These are phyloP conservation scores for Leccinum pellstonianum DNA, from an alignment of 768 basidiomycete genomes.

Conservation along the genomic window DNA sequence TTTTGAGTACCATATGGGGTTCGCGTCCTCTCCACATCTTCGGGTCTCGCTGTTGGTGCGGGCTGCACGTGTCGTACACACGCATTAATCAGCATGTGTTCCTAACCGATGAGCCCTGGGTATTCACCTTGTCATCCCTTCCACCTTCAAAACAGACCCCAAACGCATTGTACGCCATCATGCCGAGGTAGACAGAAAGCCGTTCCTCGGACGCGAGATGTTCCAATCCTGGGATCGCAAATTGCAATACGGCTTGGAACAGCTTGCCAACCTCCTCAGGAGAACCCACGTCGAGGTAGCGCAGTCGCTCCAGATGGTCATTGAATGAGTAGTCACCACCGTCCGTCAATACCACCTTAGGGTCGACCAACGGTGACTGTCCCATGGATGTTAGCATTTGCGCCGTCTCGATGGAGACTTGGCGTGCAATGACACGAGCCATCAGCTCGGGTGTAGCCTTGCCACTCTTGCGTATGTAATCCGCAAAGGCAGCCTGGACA, in stretches of 20 bases:
- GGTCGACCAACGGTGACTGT: slow-evolving; percentile 8
- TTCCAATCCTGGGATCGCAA: slow-evolving; percentile 70
- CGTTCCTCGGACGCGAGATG: slow-evolving; percentile 65
- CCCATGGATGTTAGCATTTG: slow-evolving; percentile 45
- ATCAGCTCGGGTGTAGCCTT: slow-evolving; percentile 55
- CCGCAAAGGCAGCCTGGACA: slow-evolving; percentile 60
- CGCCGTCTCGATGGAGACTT: slow-evolving; percentile 61
- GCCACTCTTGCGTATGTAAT: slow-evolving; percentile 50
- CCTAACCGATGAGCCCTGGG: background rate
- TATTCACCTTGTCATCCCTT: slow-evolving; percentile 64
- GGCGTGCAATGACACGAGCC: slow-evolving; percentile 70
- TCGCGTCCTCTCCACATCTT: slow-evolving; percentile 72
- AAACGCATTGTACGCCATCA: slow-evolving; percentile 74
- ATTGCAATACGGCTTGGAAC: slow-evolving; percentile 52
- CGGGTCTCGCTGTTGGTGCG: slow-evolving; percentile 50
- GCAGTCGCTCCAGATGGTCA: slow-evolving; percentile 76
- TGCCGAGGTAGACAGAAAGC: slow-evolving; percentile 59
- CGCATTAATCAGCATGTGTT: background rate
- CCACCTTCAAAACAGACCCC: slow-evolving; percentile 70
- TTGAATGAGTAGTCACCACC: slow-evolving; percentile 58
- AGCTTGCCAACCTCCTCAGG: slow-evolving; percentile 49
- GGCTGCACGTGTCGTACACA: slow-evolving; percentile 42
- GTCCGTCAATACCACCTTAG: slow-evolving; percentile 36
- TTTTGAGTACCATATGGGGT: slow-evolving; percentile 73
- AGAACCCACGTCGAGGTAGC: slow-evolving; percentile 58